Percentiles rank a stretch among this genome's conserved stretches.
These are phyloP conservation scores for Exophiala sideris DNA, from an alignment of 2,329 filamentous ascomycete species.

Conservation along the genomic window DNA sequence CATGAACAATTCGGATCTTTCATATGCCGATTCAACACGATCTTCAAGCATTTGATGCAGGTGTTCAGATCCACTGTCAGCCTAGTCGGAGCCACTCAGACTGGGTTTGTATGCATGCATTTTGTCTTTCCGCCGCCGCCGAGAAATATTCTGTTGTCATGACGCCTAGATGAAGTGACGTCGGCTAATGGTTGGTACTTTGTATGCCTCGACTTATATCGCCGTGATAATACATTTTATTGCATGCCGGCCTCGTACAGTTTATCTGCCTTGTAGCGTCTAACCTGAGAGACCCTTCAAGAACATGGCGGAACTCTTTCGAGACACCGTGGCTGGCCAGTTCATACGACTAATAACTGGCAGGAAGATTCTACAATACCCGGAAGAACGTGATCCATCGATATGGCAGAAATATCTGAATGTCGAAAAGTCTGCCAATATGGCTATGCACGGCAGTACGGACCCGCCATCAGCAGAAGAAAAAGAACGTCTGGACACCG, in stretches of 20 bases:
- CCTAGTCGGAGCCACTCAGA: background rate
- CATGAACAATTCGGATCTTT: background rate
- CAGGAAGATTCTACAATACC: slow-evolving; percentile 40
- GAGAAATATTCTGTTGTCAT: background rate
- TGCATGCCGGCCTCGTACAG: slow-evolving; percentile 7
- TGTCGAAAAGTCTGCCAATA: slow-evolving; percentile 48
- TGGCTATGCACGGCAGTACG: slow-evolving; percentile 43
- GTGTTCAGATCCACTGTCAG: background rate
- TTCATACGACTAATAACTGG: slow-evolving; percentile 40
- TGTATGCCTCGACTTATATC: background rate
- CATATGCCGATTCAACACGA: background rate
- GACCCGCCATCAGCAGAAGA: slow-evolving; percentile 2
- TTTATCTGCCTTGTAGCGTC: background rate
- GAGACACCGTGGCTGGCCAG: slow-evolving; percentile 44
- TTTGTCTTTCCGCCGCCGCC: background rate
- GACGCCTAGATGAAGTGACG: background rate
- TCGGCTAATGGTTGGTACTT: background rate
- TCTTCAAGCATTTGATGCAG: background rate
- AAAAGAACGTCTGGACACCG: background rate
- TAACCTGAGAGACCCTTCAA: background rate
- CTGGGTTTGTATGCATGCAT: background rate
- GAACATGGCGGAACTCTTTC: slow-evolving; percentile 39
- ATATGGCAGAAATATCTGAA: slow-evolving; percentile 50
- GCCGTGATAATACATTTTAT: background rate
- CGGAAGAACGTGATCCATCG: slow-evolving; percentile 47